Percentiles rank a stretch among this genome's conserved stretches.
These are phyloP conservation scores for Beauveria australis DNA, from an alignment of 2,329 filamentous ascomycete genomes.

Conservation along the genomic window DNA sequence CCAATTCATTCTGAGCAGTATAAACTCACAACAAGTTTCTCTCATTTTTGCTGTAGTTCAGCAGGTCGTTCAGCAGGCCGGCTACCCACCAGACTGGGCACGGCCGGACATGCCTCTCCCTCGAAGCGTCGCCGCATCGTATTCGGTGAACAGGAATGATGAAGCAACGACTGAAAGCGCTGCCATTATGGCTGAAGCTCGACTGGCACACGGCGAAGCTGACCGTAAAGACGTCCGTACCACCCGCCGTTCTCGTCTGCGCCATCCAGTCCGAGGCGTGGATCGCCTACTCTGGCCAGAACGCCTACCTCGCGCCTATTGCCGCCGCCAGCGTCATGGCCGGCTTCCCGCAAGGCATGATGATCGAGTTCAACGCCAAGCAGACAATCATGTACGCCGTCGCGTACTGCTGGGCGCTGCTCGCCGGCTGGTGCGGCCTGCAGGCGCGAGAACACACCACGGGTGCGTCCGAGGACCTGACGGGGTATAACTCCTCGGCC, in stretches of 20 bases:
- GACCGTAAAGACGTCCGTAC: conserved; percentile 2
- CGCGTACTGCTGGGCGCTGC: conserved; percentile 10
- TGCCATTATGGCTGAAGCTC: background rate
- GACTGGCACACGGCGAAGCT: conserved; percentile 7
- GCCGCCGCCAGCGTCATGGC: conserved; percentile 4
- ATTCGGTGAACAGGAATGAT: background rate
- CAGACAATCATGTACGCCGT: background rate
- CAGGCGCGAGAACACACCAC: conserved; percentile 4
- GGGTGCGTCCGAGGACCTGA: background rate
- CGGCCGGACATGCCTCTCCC: background rate
- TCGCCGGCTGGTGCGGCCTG: conserved; percentile 8
- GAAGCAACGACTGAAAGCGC: conserved; percentile 11
- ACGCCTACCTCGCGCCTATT: conserved; percentile 9
- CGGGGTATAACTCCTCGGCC: conserved; percentile 4
- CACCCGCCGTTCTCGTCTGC: conserved; percentile 9
- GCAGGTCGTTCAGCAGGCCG: too few species aligned
- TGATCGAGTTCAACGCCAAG: conserved; percentile 2
- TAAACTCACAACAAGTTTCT: too few species aligned
- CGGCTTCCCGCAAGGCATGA: conserved; percentile 5
- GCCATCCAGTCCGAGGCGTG: conserved; percentile 7
- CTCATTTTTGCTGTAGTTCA: background rate
- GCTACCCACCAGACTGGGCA: background rate
- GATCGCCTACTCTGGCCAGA: conserved; percentile 6
- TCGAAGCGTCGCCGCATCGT: too few species aligned
- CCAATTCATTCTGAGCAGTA: background rate